These are phyloP conservation scores for Cystofilobasidium ferigula DNA, from an alignment of 768 basidiomycete genomes.

Conservation along the genomic window DNA sequence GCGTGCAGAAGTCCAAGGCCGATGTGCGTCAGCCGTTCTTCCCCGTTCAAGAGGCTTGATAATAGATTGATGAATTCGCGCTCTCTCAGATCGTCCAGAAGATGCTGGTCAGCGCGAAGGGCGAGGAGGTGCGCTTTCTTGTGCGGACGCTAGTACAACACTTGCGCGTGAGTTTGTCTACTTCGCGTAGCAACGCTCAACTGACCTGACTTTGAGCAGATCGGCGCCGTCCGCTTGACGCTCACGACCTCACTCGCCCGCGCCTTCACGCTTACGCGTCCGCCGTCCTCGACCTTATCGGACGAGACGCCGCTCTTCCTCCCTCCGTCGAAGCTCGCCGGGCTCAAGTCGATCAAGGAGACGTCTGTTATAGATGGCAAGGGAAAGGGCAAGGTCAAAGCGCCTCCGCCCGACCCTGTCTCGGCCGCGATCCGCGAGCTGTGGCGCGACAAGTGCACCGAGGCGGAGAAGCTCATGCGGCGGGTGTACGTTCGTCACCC, in stretches of 20 bases:
- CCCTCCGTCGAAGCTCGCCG: not conserved
- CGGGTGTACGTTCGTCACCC: conserved; percentile 69
- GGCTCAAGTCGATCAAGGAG: not conserved
- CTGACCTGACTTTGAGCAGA: conserved; percentile 38
- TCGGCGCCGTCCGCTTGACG: conserved; percentile 76
- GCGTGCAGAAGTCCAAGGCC: conserved; percentile 64
- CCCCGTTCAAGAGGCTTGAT: not conserved
- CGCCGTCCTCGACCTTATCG: conserved; percentile 26
- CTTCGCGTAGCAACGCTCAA: not conserved
- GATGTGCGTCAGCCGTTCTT: conserved; percentile 33
- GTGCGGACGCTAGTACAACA: conserved; percentile 42
- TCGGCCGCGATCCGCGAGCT: not conserved
- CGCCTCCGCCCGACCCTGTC: not conserved
- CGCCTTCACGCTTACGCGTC: conserved; percentile 56
- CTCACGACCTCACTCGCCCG: conserved; percentile 69
- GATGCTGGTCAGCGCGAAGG: conserved; percentile 68
- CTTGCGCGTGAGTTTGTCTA: conserved; percentile 30
- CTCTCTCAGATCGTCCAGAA: conserved; percentile 51
- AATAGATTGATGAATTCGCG: not conserved
- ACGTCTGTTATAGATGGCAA: not conserved
- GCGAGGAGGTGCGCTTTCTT: conserved; percentile 78
- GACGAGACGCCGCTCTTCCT: conserved; percentile 14
- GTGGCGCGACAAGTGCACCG: conserved; percentile 35
- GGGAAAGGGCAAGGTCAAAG: conserved; percentile 5
- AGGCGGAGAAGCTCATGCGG: conserved; percentile 44